Conservation (phyloP, 352 stramenopile species). For the Pythium guiyangense region DNA sequence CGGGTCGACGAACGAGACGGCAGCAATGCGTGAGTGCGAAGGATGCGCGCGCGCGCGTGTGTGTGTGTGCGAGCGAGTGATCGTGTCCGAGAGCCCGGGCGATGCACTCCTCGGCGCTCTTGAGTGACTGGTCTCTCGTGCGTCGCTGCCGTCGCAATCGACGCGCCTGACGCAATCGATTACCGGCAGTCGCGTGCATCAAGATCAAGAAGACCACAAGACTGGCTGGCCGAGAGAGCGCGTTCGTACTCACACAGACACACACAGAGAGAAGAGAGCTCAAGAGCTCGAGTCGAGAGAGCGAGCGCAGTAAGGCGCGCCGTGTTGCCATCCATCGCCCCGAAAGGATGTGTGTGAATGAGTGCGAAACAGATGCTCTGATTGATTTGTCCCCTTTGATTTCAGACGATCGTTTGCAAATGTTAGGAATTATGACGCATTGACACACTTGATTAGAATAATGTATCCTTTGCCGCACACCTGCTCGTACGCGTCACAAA, state of each 20-base stretch:
- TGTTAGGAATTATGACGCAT: too few relatives aligned
- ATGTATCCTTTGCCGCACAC: too few relatives aligned
- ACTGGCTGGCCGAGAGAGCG: slow-evolving; percentile 1
- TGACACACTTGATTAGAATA: too few relatives aligned
- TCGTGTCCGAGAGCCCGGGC: background rate
- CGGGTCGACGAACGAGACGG: background rate
- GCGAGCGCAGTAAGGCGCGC: background rate
- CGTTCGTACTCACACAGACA: too few relatives aligned
- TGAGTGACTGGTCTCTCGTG: background rate
- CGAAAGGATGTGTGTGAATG: slow-evolving; percentile 1
- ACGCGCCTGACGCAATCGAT: slow-evolving; percentile 1
- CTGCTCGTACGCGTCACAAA: too few relatives aligned
- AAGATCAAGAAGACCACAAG: background rate
- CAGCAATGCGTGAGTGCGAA: background rate
- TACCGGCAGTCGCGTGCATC: background rate
- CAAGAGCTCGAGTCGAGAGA: background rate
- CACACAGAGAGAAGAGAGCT: background rate
- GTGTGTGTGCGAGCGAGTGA: background rate
- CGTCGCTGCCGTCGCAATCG: background rate
- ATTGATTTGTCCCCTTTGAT: background rate
- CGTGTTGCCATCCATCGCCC: background rate
- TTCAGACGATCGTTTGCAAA: background rate
- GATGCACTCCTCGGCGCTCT: background rate
- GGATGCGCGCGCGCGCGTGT: too few relatives aligned
- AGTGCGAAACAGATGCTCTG: background rate